Evolutionary conservation across 345 rosid genomes (phyloP), one percentile per base, ranked within the genome.

Genomic region (Crucihimalaya himalaica): DNA sequence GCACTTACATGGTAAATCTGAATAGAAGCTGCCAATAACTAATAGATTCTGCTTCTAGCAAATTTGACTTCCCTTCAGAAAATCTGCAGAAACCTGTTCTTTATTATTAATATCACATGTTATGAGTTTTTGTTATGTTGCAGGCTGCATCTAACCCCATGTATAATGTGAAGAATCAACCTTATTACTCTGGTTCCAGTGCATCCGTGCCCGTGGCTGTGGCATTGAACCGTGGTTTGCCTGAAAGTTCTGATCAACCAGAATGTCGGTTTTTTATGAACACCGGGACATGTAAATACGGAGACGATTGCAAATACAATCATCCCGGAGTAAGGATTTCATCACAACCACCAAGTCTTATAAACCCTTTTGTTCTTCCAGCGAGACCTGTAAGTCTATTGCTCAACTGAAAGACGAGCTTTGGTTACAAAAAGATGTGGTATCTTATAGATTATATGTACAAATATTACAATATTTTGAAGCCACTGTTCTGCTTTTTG

Each of bases 251-350:
- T 63, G 89, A 86, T 71, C 93, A 81, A 69, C 90, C 83, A 60
- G 92, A 90, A 69, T 90, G 97, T 77, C 81, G 92, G 14, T 78
- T 84, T 79, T 90, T 78, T 73, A 85, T 86, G 97, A 90, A 78
- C 81, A 85, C 80, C 4, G 97, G 97, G 46, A 80, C 86, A 18
- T 88, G 94, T 87, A 90, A 86, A 74, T 88, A 85, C 40, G 97
- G 97, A 79, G 73, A 83, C 39, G 88, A 87, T 55, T 88, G 97
- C 90, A 88, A 87, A 86, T 90, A 84, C 81, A 87, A 81, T 79
- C 97, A 88, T 81, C 92, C 89, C 3, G 82, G 79, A 56, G 90
- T 84, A 73, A 84, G 81, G 79, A 75, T 82, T 62, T 75, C 64
- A 6, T 47, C 80, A 58, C 86, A 78, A 32, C 75, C 79, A 39